Conservation (phyloP, 2,329 filamentous ascomycete species). For the Fusarium sp. region DNA sequence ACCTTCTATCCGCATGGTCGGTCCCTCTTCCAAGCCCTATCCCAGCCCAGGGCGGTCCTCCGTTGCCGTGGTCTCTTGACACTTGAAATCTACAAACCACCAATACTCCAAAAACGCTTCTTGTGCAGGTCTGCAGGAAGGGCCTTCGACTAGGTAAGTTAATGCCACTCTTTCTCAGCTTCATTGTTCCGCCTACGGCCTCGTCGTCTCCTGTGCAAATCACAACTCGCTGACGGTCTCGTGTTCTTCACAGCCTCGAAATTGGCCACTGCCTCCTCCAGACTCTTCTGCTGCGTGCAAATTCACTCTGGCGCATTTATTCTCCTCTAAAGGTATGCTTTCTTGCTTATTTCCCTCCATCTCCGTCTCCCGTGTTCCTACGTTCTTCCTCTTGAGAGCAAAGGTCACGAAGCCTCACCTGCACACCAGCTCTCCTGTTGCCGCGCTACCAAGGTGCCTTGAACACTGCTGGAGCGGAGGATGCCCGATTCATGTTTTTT, state of each 20-base stretch:
- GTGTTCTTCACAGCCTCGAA: neutral
- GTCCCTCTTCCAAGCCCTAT: neutral
- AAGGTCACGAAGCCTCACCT: neutral
- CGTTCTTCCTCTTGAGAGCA: neutral
- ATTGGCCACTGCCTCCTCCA: neutral
- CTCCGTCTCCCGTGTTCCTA: neutral
- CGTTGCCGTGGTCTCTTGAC: neutral
- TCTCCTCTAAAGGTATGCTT: neutral
- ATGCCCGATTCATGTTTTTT: neutral
- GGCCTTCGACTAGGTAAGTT: neutral
- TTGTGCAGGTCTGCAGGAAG: too few relatives aligned
- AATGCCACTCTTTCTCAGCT: rapidly evolving
- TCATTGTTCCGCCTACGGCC: neutral
- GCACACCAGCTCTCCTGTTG: neutral
- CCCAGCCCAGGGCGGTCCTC: neutral
- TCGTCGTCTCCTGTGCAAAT: too few relatives aligned
- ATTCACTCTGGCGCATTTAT: too few relatives aligned
- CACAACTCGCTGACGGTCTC: neutral
- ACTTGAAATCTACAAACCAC: too few relatives aligned
- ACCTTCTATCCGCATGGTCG: neutral
- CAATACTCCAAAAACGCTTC: neutral
- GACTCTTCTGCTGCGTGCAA: neutral
- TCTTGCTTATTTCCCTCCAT: neutral
- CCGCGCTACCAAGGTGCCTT: too few relatives aligned
- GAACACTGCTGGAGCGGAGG: neutral